phyloP scores from a whole-genome alignment of 768 basidiomycete species.

The Pleurotus pulmonarius region DNA sequence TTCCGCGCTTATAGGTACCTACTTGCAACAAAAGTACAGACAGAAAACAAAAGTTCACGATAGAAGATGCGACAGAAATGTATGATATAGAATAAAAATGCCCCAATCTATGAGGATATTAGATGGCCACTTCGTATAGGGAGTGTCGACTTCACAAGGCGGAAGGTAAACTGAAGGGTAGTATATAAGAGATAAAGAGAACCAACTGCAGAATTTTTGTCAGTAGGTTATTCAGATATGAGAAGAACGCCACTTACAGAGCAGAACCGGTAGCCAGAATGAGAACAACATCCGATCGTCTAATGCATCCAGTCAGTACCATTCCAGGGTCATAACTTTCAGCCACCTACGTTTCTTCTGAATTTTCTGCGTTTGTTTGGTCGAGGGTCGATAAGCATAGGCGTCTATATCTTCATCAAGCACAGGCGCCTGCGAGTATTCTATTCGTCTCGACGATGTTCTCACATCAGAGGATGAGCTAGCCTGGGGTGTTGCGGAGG shows the following conservation, averaged over 20 bases:
- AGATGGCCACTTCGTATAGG: constrained; percentile 22
- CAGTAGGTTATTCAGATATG: not conserved
- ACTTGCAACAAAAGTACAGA: not conserved
- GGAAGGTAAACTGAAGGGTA: constrained; percentile 48
- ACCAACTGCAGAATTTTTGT: constrained; percentile 40
- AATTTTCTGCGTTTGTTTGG: constrained; percentile 38
- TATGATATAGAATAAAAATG: not conserved
- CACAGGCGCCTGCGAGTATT: constrained; percentile 45
- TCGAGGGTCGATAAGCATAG: constrained; percentile 58
- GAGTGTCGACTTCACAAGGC: constrained; percentile 43
- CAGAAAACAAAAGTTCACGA: not conserved
- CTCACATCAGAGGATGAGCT: constrained; percentile 29
- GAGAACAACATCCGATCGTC: constrained; percentile 82
- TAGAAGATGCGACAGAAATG: not conserved
- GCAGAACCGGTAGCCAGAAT: constrained; percentile 84
- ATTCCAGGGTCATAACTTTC: not conserved
- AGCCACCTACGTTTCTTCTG: constrained; percentile 65
- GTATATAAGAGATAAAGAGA: constrained; percentile 59
- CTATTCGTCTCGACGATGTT: constrained; percentile 26
- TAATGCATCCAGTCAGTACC: constrained; percentile 22
- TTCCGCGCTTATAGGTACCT: not conserved
- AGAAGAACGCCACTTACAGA: constrained; percentile 48
- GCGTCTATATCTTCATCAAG: constrained; percentile 69
- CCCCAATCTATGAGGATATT: constrained; percentile 3
- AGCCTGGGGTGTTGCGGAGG: constrained; percentile 18